phyloP scores from a whole-genome alignment of 179 eudicot genomes.

The Corrigiola litoralis region DNA sequence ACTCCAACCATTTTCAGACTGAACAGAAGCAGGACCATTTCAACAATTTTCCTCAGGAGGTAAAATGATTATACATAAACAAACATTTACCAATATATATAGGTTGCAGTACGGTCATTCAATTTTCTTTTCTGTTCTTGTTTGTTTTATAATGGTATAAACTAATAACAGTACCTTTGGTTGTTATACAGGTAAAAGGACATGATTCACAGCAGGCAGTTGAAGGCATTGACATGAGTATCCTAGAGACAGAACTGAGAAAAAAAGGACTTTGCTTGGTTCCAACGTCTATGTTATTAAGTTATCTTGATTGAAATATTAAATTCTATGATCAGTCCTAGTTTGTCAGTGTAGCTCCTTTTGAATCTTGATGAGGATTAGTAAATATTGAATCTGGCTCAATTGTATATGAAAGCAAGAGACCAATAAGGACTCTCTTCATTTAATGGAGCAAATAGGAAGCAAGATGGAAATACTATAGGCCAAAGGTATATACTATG shows the following conservation, averaged over 20 bases:
- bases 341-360: background rate
- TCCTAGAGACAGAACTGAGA: slow-evolving; percentile 33
- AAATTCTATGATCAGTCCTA: background rate
- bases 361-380: too few relatives aligned
- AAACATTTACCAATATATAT: too few relatives aligned
- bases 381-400: too few relatives aligned
- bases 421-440: too few relatives aligned
- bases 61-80: background rate
- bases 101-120: too few relatives aligned
- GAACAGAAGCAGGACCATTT: background rate
- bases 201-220: background rate
- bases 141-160: too few relatives aligned
- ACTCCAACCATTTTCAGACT: background rate
- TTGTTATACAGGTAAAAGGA: background rate
- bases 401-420: too few relatives aligned
- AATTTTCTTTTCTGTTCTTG: background rate
- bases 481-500: too few relatives aligned
- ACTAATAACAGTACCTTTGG: background rate
- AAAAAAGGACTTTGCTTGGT: slow-evolving; percentile 45
- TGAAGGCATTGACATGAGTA: background rate
- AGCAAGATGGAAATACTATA: too few relatives aligned
- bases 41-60: background rate
- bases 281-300: slow-evolving; percentile 32
- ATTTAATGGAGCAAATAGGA: too few relatives aligned
- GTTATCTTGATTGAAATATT: background rate